Percentiles rank a stretch among this genome's conserved stretches.
Conservation (phyloP, 352 stramenopile genomes). For the Phytopythium ostracodes region DNA sequence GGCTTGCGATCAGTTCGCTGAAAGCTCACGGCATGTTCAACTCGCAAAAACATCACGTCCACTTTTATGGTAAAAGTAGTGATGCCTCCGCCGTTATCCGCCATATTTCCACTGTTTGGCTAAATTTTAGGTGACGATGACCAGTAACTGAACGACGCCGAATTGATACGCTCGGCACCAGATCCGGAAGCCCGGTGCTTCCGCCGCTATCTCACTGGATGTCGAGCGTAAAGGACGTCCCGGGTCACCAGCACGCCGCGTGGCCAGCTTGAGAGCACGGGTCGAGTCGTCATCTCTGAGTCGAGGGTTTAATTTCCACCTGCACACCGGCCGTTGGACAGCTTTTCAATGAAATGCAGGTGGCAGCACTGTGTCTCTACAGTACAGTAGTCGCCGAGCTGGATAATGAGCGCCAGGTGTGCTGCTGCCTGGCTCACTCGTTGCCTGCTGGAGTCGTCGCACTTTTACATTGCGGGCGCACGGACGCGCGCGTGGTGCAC, state of each 20-base stretch:
- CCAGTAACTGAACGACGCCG: background rate
- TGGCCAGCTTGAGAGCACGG: background rate
- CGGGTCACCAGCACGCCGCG: background rate
- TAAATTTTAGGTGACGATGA: background rate
- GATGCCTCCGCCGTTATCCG: too few species aligned
- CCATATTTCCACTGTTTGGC: too few species aligned
- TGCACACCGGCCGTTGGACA: background rate
- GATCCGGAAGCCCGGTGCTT: background rate
- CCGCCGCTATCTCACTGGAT: background rate
- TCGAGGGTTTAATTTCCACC: too few species aligned
- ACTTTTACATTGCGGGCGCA: background rate
- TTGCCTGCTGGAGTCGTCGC: background rate
- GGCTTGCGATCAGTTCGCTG: too few species aligned
- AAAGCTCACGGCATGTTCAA: too few species aligned
- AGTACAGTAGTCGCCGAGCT: too few species aligned
- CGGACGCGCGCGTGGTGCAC: too few species aligned
- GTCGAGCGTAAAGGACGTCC: background rate
- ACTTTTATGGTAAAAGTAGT: too few species aligned
- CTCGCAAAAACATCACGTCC: too few species aligned
- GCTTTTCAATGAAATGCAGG: background rate
- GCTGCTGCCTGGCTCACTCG: background rate
- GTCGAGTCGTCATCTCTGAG: too few species aligned
- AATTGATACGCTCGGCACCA: background rate
- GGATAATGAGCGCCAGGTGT: background rate
- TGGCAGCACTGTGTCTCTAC: background rate